Percentiles rank a stretch among this genome's conserved stretches.
phyloP scores from a whole-genome alignment of 495 filamentous ascomycete species.

The Penicillium maclennaniae region DNA sequence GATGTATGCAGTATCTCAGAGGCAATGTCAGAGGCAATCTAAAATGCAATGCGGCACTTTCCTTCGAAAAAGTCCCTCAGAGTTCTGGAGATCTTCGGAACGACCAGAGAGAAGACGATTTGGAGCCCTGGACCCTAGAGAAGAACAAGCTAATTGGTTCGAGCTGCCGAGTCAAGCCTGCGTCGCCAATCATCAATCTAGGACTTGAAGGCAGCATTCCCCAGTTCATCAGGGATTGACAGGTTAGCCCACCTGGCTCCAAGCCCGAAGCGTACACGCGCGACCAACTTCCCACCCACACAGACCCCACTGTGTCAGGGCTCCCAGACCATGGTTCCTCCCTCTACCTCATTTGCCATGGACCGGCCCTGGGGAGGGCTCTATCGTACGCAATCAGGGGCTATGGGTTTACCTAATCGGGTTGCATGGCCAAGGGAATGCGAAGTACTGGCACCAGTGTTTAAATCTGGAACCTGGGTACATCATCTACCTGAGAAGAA shows the following conservation, averaged over 20 bases:
- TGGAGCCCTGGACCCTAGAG: conserved; percentile 15
- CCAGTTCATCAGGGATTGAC: conserved; percentile 35
- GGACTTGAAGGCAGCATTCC: conserved; percentile 20
- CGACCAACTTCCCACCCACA: conserved; percentile 17
- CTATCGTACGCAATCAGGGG: conserved; percentile 33
- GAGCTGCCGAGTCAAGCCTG: conserved; percentile 20
- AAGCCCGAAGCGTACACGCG: conserved; percentile 13
- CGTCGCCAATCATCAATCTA: conserved; percentile 21
- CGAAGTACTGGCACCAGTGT: not conserved
- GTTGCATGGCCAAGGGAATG: conserved; percentile 2
- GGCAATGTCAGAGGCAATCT: not conserved
- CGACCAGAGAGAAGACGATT: conserved; percentile 25
- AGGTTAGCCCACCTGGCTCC: conserved; percentile 13
- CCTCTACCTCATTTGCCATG: conserved; percentile 28
- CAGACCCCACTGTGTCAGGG: conserved; percentile 26
- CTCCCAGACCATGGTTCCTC: conserved; percentile 34
- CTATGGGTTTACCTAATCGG: conserved; percentile 14
- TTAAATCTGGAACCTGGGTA: conserved; percentile 5
- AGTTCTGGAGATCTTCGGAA: conserved; percentile 20
- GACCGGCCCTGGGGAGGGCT: conserved; percentile 16
- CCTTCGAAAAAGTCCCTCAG: conserved; percentile 25
- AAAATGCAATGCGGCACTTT: not conserved
- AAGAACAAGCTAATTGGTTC: conserved; percentile 22
- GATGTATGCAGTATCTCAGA: not conserved
- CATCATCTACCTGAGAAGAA: not conserved